A percentile compares a stretch with the other conserved stretches of the same genome.
Conservation (phyloP, 305 asterid genomes). For the Coffea humblotiana region DNA sequence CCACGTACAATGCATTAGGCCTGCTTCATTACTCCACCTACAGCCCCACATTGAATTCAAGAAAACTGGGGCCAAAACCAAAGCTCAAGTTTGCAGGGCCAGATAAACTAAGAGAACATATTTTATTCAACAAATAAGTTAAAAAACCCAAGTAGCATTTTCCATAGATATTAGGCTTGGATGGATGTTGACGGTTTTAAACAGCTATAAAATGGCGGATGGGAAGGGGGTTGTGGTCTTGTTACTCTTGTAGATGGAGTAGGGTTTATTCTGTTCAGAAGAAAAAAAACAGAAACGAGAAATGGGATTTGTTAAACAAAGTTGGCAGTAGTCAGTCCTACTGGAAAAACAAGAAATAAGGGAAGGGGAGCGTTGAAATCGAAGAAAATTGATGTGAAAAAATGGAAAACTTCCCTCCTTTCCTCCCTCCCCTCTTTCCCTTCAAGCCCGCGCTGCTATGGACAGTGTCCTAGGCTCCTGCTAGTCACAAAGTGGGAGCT, state of each 20-base stretch:
- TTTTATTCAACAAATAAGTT: background rate
- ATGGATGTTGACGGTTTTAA: background rate
- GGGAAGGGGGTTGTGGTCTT: no score
- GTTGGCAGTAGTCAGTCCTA: no score
- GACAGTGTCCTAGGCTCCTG: background rate
- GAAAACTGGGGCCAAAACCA: background rate
- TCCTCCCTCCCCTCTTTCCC: background rate
- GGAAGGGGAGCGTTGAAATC: slow-evolving; percentile 15
- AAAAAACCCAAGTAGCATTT: background rate
- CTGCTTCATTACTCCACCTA: slow-evolving; percentile 5
- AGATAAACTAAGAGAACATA: background rate
- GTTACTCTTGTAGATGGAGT: background rate
- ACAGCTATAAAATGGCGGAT: background rate
- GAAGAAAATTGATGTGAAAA: slow-evolving; percentile 10
- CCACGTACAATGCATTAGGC: background rate
- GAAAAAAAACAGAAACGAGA: background rate
- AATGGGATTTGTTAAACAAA: background rate
- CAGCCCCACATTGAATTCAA: slow-evolving; percentile 11
- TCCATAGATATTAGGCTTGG: background rate
- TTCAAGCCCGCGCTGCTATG: background rate
- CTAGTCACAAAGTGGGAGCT: background rate
- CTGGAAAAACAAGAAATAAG: background rate
- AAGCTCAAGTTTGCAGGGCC: no score
- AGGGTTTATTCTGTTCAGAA: background rate
- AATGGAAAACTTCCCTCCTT: slow-evolving; percentile 9